Evolutionary conservation across 2,329 filamentous ascomycete species (phyloP), one percentile per base, ranked within the genome.

Genomic region (Didymella pomorum): DNA sequence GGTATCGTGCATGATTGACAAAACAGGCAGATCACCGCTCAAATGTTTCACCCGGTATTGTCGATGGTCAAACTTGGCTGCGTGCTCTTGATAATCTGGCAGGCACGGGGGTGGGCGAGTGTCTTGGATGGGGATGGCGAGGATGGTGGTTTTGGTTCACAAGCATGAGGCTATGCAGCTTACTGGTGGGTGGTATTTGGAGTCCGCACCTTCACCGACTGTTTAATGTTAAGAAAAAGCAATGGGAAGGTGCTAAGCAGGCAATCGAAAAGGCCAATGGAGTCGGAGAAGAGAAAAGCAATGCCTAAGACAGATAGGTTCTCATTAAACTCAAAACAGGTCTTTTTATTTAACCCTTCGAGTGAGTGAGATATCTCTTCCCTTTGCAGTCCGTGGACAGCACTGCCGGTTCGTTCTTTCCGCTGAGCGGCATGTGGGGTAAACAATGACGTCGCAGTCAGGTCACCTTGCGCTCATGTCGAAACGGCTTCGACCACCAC

Each of bases 71-170:
- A 7, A 39, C 48, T 35, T 82, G 78, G 73, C 68, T 79, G 46
- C 64, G 58, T 0, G 82, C 78, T 70, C 72, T 80, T 35, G 74
- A 83, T 59, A 52, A 72, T n/a, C 71, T 77, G 14, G 80, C 80
- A 1, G 80, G 80, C 1, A 78, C 79, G 0, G 65, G 67, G 0
- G 77, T 78, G 1, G 71, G 81, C 41, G 75, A 79, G 50, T 71
- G 78, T 18, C 67, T 82, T 14, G 79, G 79, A 5, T 82, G 77
- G 73, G 78, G 77, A 0, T 68, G 67, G 66, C 66, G 69, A 33
- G 78, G 75, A 0, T 81, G 80, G 79, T 66, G 54, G 43, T 79
- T 82, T 25, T 82, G 80, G 79, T 72, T 73, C 58, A 60, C 60
- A 21, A 77, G 82, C 28, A 68, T 71, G 9, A 67, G 64, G 20